phyloP scores from a whole-genome alignment of 805 yeast species.

The Ogataea methylovora region DNA sequence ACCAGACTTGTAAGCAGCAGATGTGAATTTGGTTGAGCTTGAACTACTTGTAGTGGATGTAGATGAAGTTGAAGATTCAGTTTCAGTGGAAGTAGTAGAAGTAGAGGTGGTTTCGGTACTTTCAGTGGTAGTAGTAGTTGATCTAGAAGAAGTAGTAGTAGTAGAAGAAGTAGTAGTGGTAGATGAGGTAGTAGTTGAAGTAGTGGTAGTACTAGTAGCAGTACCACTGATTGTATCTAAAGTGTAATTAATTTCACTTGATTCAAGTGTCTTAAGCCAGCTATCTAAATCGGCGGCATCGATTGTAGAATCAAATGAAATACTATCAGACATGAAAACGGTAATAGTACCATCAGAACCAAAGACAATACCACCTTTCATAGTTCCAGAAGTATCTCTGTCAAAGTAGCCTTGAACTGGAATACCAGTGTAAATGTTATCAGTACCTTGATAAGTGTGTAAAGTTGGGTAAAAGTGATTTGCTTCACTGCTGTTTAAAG shows the following conservation, averaged over 20 bases:
- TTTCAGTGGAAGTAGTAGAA: neutral
- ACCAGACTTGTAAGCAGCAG: no score
- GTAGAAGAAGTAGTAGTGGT: neutral
- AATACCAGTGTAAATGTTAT: slow-evolving; percentile 52
- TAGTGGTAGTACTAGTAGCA: neutral
- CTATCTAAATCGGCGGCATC: slow-evolving; percentile 32
- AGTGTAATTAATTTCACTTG: neutral
- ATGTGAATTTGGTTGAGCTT: no score
- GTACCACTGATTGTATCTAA: neutral
- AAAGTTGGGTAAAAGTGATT: slow-evolving; percentile 54
- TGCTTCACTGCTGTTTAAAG: slow-evolving; percentile 53
- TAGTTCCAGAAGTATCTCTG: slow-evolving; percentile 42
- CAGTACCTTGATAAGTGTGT: slow-evolving; percentile 72
- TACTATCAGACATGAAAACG: slow-evolving; percentile 51
- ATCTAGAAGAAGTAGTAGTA: neutral
- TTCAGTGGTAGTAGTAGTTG: neutral
- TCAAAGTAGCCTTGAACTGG: slow-evolving; percentile 46
- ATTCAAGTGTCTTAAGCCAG: slow-evolving; percentile 38
- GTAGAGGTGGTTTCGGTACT: neutral
- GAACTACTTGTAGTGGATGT: no score
- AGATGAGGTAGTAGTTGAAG: neutral
- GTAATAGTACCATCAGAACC: slow-evolving; percentile 51
- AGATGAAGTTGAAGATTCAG: neutral
- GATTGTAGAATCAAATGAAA: slow-evolving; percentile 39
- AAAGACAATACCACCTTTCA: slow-evolving; percentile 69